phyloP scores from a whole-genome alignment of 768 basidiomycete species.

The Amanita phalloides region DNA sequence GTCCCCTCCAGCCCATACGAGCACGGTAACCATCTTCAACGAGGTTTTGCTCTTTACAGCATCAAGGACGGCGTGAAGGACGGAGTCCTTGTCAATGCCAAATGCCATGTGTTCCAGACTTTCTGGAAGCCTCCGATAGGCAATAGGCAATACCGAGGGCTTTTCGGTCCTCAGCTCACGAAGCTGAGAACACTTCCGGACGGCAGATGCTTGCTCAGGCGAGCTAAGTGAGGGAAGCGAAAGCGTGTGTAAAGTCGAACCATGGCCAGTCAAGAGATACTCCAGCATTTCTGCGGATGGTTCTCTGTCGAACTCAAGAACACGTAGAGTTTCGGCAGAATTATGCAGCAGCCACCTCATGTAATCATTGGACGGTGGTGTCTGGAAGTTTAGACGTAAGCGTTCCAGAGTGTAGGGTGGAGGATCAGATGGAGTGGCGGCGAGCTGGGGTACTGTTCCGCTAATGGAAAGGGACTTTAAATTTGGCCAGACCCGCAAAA shows the following conservation, averaged over 20 bases:
- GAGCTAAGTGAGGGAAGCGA: conserved; percentile 45
- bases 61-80: conserved; percentile 44
- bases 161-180: conserved; percentile 47
- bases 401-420: conserved; percentile 37
- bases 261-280: conserved; percentile 40
- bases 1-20: conserved; percentile 42
- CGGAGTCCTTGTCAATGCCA: conserved; percentile 45
- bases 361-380: conserved; percentile 50
- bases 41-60: conserved; percentile 33
- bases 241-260: conserved; percentile 38
- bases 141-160: conserved; percentile 8
- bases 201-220: conserved; percentile 31
- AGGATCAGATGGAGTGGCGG: conserved; percentile 30
- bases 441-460: conserved; percentile 45
- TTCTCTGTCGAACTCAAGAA: conserved; percentile 51
- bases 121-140: conserved; percentile 4
- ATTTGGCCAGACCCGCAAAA: conserved; percentile 54
- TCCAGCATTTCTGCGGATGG: conserved; percentile 46
- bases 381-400: conserved; percentile 57
- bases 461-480: conserved; percentile 45
- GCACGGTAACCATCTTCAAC: conserved; percentile 40
- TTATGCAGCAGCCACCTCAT: conserved; percentile 60
- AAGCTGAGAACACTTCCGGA: conserved; percentile 39
- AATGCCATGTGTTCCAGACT: conserved; percentile 45
- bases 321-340: conserved; percentile 36